phyloP scores from a whole-genome alignment of 441 rosid species.

The Francoa sonchifolia region DNA sequence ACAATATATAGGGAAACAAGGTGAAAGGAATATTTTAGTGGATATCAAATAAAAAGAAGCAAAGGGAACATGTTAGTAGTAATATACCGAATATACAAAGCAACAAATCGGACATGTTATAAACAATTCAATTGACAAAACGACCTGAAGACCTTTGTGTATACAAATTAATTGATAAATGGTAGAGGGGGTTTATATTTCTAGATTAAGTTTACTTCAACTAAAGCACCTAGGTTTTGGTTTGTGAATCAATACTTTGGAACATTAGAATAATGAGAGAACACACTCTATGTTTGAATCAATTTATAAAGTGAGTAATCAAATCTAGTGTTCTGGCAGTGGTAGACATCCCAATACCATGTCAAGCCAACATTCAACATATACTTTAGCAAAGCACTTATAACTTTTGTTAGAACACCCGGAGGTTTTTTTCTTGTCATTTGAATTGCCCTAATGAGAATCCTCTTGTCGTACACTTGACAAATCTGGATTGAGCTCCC shows the following conservation, averaged over 20 bases:
- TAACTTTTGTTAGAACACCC: background rate
- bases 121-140: too few relatives aligned
- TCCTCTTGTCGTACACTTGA: background rate
- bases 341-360: background rate
- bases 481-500: conserved; percentile 10
- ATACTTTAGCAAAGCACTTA: background rate
- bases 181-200: too few relatives aligned
- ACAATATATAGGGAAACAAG: background rate
- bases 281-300: background rate
- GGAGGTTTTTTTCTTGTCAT: background rate
- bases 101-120: too few relatives aligned
- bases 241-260: background rate
- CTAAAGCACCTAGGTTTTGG: background rate
- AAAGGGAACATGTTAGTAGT: too few relatives aligned
- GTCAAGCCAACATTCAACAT: background rate
- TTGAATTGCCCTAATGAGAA: conserved; percentile 7
- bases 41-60: background rate
- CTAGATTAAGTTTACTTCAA: background rate
- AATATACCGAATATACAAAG: too few relatives aligned
- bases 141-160: too few relatives aligned
- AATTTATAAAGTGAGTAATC: background rate
- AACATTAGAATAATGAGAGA: background rate
- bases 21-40: background rate
- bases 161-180: too few relatives aligned
- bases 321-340: background rate